These are phyloP conservation scores for Zygnema cylindricum DNA, from an alignment of 139 green algal genomes.

Conservation along the genomic window DNA sequence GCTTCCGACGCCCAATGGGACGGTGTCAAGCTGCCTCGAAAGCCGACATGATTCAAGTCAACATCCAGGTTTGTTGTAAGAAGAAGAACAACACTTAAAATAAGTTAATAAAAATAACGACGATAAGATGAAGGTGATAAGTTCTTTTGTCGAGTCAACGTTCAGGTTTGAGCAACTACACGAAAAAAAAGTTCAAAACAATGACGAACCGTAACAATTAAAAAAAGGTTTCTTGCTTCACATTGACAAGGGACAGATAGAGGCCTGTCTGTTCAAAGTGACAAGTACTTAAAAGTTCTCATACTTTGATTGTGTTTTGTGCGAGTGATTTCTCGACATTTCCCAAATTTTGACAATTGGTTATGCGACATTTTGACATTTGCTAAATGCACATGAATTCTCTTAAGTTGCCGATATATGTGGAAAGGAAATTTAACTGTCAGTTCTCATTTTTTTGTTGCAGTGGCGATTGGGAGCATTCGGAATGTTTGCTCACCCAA, in stretches of 20 bases:
- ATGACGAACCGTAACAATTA: no score
- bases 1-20: constrained; percentile 24
- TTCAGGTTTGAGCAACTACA: not conserved
- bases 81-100: no score
- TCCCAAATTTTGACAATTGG: not conserved
- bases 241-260: no score
- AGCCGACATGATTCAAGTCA: constrained; percentile 28
- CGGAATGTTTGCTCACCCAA: constrained; percentile 28
- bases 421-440: not conserved
- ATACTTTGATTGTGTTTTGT: not conserved
- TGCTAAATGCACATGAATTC: not conserved
- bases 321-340: not conserved
- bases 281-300: no score
- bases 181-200: no score
- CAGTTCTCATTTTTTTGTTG: not conserved
- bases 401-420: not conserved
- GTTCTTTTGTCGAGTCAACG: not conserved
- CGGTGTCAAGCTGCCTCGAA: constrained; percentile 15
- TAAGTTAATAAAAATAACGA: no score
- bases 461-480: constrained; percentile 28
- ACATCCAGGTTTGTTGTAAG: not conserved
- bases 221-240: no score
- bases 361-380: not conserved
- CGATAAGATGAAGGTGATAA: not conserved
- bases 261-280: no score